phyloP scores from a whole-genome alignment of 2,329 filamentous ascomycete genomes.

The Cordyceps fumosorosea region DNA sequence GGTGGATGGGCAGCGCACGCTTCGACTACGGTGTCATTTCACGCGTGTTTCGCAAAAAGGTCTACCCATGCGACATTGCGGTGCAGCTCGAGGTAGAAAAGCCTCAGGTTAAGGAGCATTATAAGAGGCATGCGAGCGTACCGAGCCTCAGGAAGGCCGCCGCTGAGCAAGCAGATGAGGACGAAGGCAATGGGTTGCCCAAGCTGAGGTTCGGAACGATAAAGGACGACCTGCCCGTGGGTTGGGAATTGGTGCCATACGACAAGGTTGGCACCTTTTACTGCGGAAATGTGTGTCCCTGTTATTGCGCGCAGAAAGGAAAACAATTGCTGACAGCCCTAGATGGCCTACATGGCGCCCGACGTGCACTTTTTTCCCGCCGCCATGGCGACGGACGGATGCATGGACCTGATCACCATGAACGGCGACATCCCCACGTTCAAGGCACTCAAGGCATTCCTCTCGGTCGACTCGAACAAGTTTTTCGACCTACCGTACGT shows the following conservation, averaged over 20 bases:
- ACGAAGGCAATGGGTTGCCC: conserved; percentile 54
- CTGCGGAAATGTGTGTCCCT: conserved; percentile 66
- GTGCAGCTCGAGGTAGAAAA: conserved; percentile 81
- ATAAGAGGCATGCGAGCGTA: conserved; percentile 44
- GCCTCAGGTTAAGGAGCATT: conserved; percentile 64
- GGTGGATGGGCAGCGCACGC: conserved; percentile 84
- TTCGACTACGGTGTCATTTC: conserved; percentile 83
- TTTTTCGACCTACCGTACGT: conserved; percentile 78
- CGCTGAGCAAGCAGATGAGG: neutral
- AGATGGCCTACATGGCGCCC: conserved; percentile 87
- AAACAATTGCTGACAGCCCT: neutral
- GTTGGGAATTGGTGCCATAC: conserved; percentile 68
- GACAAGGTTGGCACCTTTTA: conserved; percentile 89
- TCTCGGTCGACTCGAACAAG: conserved; percentile 62
- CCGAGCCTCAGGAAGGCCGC: conserved; percentile 18
- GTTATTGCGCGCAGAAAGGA: neutral
- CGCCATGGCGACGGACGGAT: conserved; percentile 74
- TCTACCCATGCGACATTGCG: conserved; percentile 85
- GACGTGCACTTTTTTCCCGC: conserved; percentile 84
- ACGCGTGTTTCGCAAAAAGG: conserved; percentile 65
- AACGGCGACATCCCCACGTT: conserved; percentile 65
- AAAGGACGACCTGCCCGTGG: conserved; percentile 65
- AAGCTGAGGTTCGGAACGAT: conserved; percentile 72
- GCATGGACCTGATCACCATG: conserved; percentile 77
- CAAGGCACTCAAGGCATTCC: conserved; percentile 62